Evolutionary conservation across 352 stramenopile genomes (phyloP).

Genomic region (Globisporangium abappressorium): DNA sequence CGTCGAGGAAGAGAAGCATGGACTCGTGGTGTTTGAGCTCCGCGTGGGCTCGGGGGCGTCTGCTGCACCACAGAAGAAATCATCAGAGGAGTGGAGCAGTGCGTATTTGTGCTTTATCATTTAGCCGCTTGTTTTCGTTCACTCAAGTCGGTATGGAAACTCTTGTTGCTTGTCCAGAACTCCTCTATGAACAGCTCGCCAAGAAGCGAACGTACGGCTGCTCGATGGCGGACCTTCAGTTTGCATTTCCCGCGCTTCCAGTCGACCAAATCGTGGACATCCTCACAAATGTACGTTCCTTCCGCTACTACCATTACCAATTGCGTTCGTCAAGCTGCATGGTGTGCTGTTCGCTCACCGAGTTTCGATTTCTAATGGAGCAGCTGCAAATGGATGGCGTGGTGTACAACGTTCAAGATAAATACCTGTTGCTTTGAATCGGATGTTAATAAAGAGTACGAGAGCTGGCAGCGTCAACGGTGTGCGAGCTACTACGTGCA

Average conservation of each 20-base stretch:
- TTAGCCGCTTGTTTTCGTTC: neutral
- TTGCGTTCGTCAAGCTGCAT: no score
- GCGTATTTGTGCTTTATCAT: conserved; percentile 13
- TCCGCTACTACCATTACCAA: neutral
- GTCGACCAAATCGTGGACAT: conserved; percentile 51
- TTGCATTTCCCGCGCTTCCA: conserved; percentile 47
- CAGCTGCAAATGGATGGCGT: conserved; percentile 72
- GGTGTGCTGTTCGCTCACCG: conserved; percentile 5
- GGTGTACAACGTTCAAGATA: conserved; percentile 49
- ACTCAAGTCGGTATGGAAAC: neutral
- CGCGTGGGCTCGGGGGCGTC: conserved; percentile 14
- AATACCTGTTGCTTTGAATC: conserved; percentile 49
- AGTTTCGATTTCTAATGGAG: neutral
- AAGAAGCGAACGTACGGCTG: conserved; percentile 32
- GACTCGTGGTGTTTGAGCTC: conserved; percentile 62
- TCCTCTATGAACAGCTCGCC: conserved; percentile 42
- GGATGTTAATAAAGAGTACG: conserved; percentile 21
- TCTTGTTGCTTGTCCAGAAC: conserved; percentile 21
- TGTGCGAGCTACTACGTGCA: neutral
- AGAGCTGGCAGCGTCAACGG: neutral
- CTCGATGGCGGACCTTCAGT: conserved; percentile 52
- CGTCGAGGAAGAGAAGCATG: conserved; percentile 47
- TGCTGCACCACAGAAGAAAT: conserved; percentile 19
- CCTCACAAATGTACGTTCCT: conserved; percentile 49
- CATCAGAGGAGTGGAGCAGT: conserved; percentile 60